Evolutionary conservation across 2,329 filamentous ascomycete species (phyloP), one percentile per base, ranked within the genome.

Genomic region (Penicillium verrucosum): DNA sequence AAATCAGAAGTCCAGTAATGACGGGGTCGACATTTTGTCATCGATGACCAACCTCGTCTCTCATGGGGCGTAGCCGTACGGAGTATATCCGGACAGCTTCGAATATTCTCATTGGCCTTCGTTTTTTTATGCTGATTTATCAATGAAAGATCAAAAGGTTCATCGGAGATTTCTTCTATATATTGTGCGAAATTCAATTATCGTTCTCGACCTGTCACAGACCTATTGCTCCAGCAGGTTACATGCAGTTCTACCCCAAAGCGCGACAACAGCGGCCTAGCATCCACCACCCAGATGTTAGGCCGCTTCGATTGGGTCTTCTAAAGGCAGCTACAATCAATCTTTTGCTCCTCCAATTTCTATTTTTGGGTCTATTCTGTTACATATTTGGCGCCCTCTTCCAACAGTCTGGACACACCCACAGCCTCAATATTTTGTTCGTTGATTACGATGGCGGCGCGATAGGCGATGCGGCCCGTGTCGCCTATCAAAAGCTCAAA

Each of bases 381-480:
- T 77, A 74, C 45, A 53, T 75, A 2, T 76, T 73, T 30, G 75
- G 73, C 8, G 68, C 73, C 6, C 56, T 77, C 6, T 77, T 68
- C 59, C 68, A 74, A 25, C 66, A 73, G 45, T 60, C 30, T 2
- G 49, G 52, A 1, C 70, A 72, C 47, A 62, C 64, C 4, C 72
- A 76, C 56, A 70, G 73, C 42, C 58, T 77, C 23, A 68, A 69
- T 18, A 54, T 77, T 14, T 54, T 70, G 9, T 73, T 72, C 30
- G 70, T 77, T 41, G 75, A 77, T 60, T 76, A 75, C 50, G 75
- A 77, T 56, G 67, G 64, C 11, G 72, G 73, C 7, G 60, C 64
- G 0, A 66, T 78, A 27, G 73, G 73, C 0, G 40, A 60, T 16
- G 66, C 75, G 0, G 60, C 76, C 3, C 66, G 66, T 10, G 45